Base-by-base conservation (phyloP, 23 red algal genomes). In the Agarophyton chilense region DNA sequence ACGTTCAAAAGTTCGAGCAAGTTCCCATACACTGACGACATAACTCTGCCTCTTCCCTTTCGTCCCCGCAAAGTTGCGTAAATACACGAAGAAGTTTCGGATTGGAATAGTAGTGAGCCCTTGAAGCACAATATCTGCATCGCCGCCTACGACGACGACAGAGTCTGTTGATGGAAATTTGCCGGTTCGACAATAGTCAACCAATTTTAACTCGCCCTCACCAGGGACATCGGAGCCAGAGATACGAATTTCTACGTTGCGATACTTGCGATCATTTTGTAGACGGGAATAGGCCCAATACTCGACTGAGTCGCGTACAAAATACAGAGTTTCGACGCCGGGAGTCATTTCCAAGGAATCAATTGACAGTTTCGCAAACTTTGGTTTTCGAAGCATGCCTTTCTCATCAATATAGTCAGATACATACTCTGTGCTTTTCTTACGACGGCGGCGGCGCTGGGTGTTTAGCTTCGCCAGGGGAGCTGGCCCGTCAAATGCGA, bases 401-500 rank as follows among this genome's bases (percentile, higher is more conserved):
- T 87, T 72, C 45, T 68, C 65, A 43, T 68, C 38, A 18, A 72
- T 25, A 31, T 41, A 67, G n/a, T 57, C 41, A 0, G 62, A 26
- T 46, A 71, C 52, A 77, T 58, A 73, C 25, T 70, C 84, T 52
- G 32, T 34, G 36, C 29, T 63, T 22, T 38, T 29, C 38, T 92
- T 90, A 21, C 72, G 38, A 52, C 96, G 87, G 42, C 96, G 92
- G 46, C 76, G 53, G 24, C 92, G 87, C 56, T 98, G 96, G 6
- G 93, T 95, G 2, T 70, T 54, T 46, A 98, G 84, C 92, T 98
- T 98, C 55, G 96, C 96, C 40, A 93, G 16, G 3, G 96, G 96
- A 24, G 91, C 96, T 26, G 93, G 93, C n/a, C 96, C 96, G 49
- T 98, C 96, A 45, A 95, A 94, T 2, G 96, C 96, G 18, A 98